These are phyloP conservation scores for Eleusine coracana DNA, from an alignment of 176 grass and related monocot genomes.

Conservation along the genomic window DNA sequence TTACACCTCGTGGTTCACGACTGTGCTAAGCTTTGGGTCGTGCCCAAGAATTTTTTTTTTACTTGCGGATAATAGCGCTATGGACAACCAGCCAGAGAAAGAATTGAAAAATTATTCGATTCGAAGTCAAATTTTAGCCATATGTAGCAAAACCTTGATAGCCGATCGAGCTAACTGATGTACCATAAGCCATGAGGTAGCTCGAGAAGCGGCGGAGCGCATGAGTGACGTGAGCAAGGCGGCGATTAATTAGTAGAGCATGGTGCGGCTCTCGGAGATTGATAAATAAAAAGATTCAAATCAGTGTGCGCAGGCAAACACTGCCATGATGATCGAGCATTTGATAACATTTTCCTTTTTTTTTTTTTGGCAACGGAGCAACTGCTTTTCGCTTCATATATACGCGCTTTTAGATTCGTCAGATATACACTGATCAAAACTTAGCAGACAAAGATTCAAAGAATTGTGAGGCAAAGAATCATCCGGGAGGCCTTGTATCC, in stretches of 20 bases:
- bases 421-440: constrained; percentile 2
- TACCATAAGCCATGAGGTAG: background rate
- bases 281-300: background rate
- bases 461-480: constrained; percentile 34
- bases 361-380: background rate
- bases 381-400: background rate
- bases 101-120: background rate
- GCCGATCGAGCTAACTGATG: background rate
- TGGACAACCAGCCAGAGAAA: background rate
- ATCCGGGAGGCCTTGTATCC: background rate
- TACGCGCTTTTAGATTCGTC: background rate
- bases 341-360: no score
- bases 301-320: background rate
- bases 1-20: no score
- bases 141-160: background rate
- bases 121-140: background rate
- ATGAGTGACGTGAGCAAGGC: background rate
- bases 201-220: background rate
- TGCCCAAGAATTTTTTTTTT: background rate
- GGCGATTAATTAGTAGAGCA: background rate
- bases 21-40: background rate
- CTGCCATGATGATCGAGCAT: background rate
- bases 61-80: no score
- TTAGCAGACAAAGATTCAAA: constrained; percentile 42
- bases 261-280: background rate